Conservation (phyloP, 495 filamentous ascomycete genomes). For the Immersiella caudata region DNA sequence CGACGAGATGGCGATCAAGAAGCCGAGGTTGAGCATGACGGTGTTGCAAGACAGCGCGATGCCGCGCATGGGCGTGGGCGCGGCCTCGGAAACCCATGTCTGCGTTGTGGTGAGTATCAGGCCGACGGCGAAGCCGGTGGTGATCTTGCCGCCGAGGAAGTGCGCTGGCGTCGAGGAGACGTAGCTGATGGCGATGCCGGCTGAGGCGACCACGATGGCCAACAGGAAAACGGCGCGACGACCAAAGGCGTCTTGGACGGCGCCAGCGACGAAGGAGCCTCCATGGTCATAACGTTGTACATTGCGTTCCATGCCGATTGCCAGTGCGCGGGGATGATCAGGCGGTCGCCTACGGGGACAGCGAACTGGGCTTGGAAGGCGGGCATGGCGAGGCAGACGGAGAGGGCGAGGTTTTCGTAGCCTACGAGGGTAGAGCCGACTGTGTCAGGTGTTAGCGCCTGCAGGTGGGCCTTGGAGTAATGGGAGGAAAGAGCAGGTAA, state of each 20-base stretch:
- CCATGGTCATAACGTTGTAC: slow-evolving; percentile 31
- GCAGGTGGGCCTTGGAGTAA: background rate
- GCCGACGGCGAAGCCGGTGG: slow-evolving; percentile 30
- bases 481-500: background rate
- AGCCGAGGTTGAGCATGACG: slow-evolving; percentile 17
- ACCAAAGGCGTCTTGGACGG: slow-evolving; percentile 32
- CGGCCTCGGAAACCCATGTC: slow-evolving; percentile 38
- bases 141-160: slow-evolving; percentile 38
- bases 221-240: slow-evolving; percentile 28
- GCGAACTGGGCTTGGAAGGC: slow-evolving; percentile 30
- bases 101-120: slow-evolving; percentile 30
- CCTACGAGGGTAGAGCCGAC: slow-evolving; percentile 21
- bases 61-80: slow-evolving; percentile 30
- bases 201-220: slow-evolving; percentile 25
- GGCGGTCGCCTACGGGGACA: slow-evolving; percentile 23
- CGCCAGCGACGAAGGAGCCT: slow-evolving; percentile 29
- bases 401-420: slow-evolving; percentile 36
- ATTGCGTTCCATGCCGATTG: slow-evolving; percentile 38
- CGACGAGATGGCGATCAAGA: slow-evolving; percentile 18
- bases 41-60: slow-evolving; percentile 31
- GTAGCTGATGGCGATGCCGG: slow-evolving; percentile 32
- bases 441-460: background rate
- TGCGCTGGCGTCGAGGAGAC: slow-evolving; percentile 22
- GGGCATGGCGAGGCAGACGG: slow-evolving; percentile 33
- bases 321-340: slow-evolving; percentile 36